Evolutionary conservation across 495 filamentous ascomycete genomes (phyloP).

Genomic region (Lentithecium fluviatile): DNA sequence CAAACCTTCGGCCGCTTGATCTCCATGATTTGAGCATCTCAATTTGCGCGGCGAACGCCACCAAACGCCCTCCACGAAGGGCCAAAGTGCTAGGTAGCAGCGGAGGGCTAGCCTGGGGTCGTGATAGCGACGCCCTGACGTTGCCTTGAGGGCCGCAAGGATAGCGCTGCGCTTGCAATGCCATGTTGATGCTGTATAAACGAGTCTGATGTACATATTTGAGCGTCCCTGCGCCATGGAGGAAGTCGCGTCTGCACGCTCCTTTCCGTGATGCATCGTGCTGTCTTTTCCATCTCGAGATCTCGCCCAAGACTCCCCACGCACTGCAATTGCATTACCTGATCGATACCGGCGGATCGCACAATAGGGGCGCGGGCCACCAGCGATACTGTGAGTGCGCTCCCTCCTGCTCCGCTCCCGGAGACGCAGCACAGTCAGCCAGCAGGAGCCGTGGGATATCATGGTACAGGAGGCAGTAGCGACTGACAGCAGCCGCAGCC

Average conservation of each 20-base stretch:
- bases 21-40: not conserved
- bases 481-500: conserved; percentile 26
- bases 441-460: conserved; percentile 7
- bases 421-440: conserved; percentile 23
- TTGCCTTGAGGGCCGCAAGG: conserved; percentile 13
- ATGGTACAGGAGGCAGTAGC: too few species aligned
- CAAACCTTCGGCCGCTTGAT: too few species aligned
- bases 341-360: too few species aligned
- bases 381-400: conserved; percentile 15
- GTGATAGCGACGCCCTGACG: not conserved
- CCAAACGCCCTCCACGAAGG: conserved; percentile 20
- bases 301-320: too few species aligned
- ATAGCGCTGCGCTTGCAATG: conserved; percentile 18
- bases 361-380: conserved; percentile 13
- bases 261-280: too few species aligned
- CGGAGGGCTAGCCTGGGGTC: not conserved
- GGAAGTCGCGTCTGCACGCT: not conserved
- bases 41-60: conserved; percentile 14
- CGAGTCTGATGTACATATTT: conserved; percentile 26
- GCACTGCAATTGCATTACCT: too few species aligned
- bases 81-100: not conserved
- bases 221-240: conserved; percentile 27
- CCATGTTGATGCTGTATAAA: conserved; percentile 16
- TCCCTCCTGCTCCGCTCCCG: conserved; percentile 2
- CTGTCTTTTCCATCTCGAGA: too few species aligned